Percentiles rank a stretch among this genome's conserved stretches.
These are phyloP conservation scores for Linnemannia schmuckeri DNA, from an alignment of 192 early-diverging fungal genomes.

Conservation along the genomic window DNA sequence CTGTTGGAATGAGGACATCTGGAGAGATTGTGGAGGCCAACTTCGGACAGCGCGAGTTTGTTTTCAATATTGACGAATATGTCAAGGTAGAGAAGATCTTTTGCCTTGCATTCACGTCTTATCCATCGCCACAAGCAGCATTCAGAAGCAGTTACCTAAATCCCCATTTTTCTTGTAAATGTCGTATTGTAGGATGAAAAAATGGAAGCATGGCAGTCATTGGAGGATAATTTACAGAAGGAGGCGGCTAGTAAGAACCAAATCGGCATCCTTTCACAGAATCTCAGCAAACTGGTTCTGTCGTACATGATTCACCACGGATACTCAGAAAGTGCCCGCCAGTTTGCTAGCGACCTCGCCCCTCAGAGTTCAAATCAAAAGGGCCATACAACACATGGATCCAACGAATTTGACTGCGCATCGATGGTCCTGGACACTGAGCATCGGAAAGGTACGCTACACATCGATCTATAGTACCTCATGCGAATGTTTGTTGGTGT, in stretches of 20 bases:
- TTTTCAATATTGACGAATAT: constrained; percentile 80
- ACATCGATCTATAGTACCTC: neutral
- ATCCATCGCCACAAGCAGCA: neutral
- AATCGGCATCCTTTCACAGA: constrained; percentile 33
- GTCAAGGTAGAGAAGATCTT: constrained; percentile 59
- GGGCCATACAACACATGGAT: neutral
- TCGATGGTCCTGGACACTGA: constrained; percentile 25
- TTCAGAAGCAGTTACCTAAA: neutral
- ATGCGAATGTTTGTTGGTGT: too few relatives aligned
- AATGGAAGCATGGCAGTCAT: constrained; percentile 56
- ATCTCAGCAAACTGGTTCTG: constrained; percentile 77
- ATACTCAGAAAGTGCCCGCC: constrained; percentile 80
- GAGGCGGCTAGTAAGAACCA: constrained; percentile 21
- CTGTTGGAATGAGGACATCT: constrained; percentile 79
- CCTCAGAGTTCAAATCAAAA: constrained; percentile 13
- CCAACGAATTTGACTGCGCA: neutral
- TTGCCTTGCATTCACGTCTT: neutral
- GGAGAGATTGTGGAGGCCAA: constrained; percentile 83
- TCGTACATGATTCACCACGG: constrained; percentile 89
- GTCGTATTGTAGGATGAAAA: constrained; percentile 53
- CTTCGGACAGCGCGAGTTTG: constrained; percentile 80
- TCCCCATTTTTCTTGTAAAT: too few relatives aligned
- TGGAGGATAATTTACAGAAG: constrained; percentile 39
- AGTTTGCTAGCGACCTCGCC: constrained; percentile 62
- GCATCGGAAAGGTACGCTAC: constrained; percentile 38